These are phyloP conservation scores for Letharia lupina DNA, from an alignment of 495 filamentous ascomycete genomes.

Conservation along the genomic window DNA sequence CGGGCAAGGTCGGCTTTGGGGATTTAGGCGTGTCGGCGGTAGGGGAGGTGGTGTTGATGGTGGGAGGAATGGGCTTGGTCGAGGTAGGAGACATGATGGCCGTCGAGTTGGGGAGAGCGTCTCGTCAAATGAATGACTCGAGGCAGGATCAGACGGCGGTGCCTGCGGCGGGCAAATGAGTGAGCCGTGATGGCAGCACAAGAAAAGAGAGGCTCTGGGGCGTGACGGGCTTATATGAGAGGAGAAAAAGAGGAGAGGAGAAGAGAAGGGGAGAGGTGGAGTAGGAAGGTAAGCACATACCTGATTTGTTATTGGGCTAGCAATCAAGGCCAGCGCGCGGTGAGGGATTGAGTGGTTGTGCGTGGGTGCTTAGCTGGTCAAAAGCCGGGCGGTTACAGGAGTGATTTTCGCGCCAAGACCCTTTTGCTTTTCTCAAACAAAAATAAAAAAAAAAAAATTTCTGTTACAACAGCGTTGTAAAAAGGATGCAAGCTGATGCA, in stretches of 20 bases:
- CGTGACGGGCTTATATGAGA: conserved; percentile 8
- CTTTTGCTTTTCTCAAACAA: conserved; percentile 17
- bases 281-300: conserved; percentile 12
- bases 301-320: conserved; percentile 8
- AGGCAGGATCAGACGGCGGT: conserved; percentile 18
- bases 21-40: conserved; percentile 22
- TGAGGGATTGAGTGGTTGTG: conserved; percentile 11
- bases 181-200: conserved; percentile 23
- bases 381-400: conserved; percentile 26
- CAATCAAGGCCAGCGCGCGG: conserved; percentile 7
- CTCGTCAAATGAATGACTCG: conserved; percentile 23
- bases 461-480: conserved; percentile 22
- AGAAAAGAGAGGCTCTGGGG: conserved; percentile 16
- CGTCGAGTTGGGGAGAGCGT: conserved; percentile 12
- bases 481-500: conserved; percentile 16
- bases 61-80: conserved; percentile 9
- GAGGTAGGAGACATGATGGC: conserved; percentile 21
- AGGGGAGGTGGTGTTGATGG: conserved; percentile 11
- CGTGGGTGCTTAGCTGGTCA: conserved; percentile 9
- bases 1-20: conserved; percentile 56
- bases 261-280: conserved; percentile 4
- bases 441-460: not conserved
- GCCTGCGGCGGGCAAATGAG: conserved; percentile 24
- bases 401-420: conserved; percentile 15
- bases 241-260: not conserved